A percentile compares a stretch with the other conserved stretches of the same genome.
phyloP scores from a whole-genome alignment of 768 basidiomycete species.

The Mycena vitilis region DNA sequence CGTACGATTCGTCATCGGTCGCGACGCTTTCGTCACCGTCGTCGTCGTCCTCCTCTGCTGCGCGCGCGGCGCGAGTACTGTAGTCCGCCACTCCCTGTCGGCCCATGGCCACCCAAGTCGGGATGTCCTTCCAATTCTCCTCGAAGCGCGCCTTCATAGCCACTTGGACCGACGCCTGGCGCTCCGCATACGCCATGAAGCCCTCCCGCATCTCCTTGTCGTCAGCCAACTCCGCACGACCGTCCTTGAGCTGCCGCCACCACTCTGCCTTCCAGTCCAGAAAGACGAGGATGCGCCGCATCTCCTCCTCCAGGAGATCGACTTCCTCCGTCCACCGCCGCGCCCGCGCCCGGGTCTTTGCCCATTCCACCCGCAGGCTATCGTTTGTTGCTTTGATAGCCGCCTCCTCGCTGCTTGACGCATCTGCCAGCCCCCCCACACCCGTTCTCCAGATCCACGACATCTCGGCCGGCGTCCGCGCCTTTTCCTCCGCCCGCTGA shows the following conservation, averaged over 20 bases:
- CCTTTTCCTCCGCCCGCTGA: not conserved
- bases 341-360: not conserved
- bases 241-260: not conserved
- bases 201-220: not conserved
- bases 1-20: not conserved
- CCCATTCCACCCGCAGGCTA: not conserved
- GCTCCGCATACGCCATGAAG: constrained; percentile 4
- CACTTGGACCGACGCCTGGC: constrained; percentile 1
- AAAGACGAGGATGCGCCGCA: not conserved
- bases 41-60: not conserved
- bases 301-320: constrained; percentile 5
- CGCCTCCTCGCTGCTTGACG: not conserved
- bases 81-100: not conserved
- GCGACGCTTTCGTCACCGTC: not conserved
- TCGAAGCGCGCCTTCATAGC: constrained; percentile 8
- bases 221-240: not conserved
- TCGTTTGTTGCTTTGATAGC: not conserved
- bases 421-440: not conserved
- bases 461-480: constrained; percentile 2
- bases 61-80: not conserved
- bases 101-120: not conserved
- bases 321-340: constrained; percentile 3
- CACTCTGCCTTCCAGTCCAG: not conserved
- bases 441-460: constrained; percentile 8
- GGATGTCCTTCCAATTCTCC: not conserved